These are phyloP conservation scores for Immersiporthe knoxdaviesiana DNA, from an alignment of 2,329 filamentous ascomycete genomes.

Conservation along the genomic window DNA sequence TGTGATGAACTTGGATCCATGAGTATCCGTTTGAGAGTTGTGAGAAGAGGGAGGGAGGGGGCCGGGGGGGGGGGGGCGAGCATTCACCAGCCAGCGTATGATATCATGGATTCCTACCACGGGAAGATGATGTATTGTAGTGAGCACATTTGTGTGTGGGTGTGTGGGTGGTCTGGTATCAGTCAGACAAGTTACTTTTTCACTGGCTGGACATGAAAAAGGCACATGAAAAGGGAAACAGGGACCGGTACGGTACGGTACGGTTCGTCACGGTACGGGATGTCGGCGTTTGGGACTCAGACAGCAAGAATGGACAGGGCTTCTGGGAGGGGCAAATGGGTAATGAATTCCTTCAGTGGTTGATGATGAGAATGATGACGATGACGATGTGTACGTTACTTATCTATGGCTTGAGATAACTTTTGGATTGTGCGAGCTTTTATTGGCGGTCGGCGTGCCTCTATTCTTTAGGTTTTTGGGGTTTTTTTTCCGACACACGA, in stretches of 20 bases:
- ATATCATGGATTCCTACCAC: background rate
- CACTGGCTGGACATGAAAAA: background rate
- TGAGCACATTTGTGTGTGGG: background rate
- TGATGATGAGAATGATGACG: background rate
- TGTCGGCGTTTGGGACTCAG: background rate
- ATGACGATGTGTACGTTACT: background rate
- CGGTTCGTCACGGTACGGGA: background rate
- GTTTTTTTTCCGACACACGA: no score
- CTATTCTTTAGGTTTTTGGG: no score
- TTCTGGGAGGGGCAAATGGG: background rate
- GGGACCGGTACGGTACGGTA: background rate
- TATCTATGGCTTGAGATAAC: background rate
- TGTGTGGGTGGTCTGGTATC: background rate
- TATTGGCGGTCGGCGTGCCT: background rate
- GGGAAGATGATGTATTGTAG: background rate
- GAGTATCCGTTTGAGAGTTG: background rate
- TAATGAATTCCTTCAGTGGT: background rate
- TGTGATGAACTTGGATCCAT: background rate
- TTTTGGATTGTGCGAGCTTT: background rate
- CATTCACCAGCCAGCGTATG: background rate
- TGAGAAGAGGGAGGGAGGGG: background rate
- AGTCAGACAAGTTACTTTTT: background rate
- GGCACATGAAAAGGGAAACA: background rate
- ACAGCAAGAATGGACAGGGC: conserved; percentile 8
- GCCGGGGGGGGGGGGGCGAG: background rate